A percentile compares a stretch with the other conserved stretches of the same genome.
phyloP scores from a whole-genome alignment of 495 filamentous ascomycete genomes.

The Darksidea phi region DNA sequence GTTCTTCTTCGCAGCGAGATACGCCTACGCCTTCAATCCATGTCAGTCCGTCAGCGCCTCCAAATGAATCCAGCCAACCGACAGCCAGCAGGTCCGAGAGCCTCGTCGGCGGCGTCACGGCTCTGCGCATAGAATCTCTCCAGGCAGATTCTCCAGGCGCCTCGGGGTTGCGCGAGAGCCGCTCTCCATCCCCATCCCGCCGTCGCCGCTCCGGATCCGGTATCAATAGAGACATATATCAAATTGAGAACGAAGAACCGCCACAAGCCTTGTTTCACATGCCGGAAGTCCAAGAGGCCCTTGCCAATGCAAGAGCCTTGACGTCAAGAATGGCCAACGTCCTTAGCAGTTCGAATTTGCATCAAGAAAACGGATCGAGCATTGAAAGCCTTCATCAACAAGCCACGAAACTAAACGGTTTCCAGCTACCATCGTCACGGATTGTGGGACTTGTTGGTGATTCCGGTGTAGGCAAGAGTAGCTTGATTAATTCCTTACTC shows the following conservation, averaged over 20 bases:
- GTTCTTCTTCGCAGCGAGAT: background rate
- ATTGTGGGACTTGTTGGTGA: slow-evolving; percentile 48
- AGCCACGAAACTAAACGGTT: slow-evolving; percentile 37
- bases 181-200: slow-evolving; percentile 19
- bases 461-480: slow-evolving; percentile 48
- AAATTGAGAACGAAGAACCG: slow-evolving; percentile 43
- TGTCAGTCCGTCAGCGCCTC: slow-evolving; percentile 7
- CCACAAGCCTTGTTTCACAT: slow-evolving; percentile 42
- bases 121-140: background rate
- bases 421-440: slow-evolving; percentile 42
- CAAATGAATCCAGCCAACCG: background rate
- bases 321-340: slow-evolving; percentile 38
- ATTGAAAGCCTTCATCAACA: slow-evolving; percentile 39
- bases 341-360: slow-evolving; percentile 39
- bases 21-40: slow-evolving; percentile 9
- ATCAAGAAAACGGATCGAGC: slow-evolving; percentile 41
- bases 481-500: slow-evolving; percentile 46
- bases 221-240: slow-evolving; percentile 4
- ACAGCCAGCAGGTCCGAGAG: slow-evolving; percentile 9
- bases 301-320: slow-evolving; percentile 35
- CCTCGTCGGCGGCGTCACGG: slow-evolving; percentile 6
- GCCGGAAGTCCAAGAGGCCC: slow-evolving; percentile 40
- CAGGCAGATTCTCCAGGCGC: background rate
- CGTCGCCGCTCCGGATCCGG: slow-evolving; percentile 16
- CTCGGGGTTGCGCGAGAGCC: background rate